A percentile compares a stretch with the other conserved stretches of the same genome.
Evolutionary conservation across 2,329 filamentous ascomycete genomes (phyloP).

Genomic region (Tolypocladium sp.): DNA sequence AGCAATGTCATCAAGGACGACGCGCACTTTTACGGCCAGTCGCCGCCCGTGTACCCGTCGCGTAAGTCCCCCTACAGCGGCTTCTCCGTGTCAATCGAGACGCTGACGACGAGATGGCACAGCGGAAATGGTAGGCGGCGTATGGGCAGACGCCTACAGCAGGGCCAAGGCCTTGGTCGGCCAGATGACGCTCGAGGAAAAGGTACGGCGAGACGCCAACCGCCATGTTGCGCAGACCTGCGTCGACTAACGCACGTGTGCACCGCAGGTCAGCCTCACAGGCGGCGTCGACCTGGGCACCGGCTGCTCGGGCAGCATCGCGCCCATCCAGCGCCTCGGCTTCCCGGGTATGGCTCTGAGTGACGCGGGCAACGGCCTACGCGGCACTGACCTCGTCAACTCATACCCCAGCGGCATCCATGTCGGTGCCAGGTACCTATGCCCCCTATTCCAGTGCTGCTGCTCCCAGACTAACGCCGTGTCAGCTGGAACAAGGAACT

Average conservation of each 20-base stretch:
- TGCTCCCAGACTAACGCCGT: not conserved
- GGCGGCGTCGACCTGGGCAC: slow-evolving; percentile 53
- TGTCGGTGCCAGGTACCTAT: slow-evolving; percentile 25
- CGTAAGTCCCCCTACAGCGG: slow-evolving; percentile 25
- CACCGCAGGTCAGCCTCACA: slow-evolving; percentile 56
- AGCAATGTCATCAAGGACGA: slow-evolving; percentile 26
- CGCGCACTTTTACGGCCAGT: slow-evolving; percentile 38
- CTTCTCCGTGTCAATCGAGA: not conserved
- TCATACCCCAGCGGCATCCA: slow-evolving; percentile 31
- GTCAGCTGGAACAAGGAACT: slow-evolving; percentile 61
- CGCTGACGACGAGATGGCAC: not conserved
- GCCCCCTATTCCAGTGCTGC: not conserved
- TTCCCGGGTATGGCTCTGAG: slow-evolving; percentile 36
- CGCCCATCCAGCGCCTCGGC: slow-evolving; percentile 23
- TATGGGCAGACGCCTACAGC: slow-evolving; percentile 58
- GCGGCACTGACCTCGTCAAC: slow-evolving; percentile 31
- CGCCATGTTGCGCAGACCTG: not conserved
- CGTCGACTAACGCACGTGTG: not conserved
- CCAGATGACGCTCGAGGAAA: slow-evolving; percentile 67
- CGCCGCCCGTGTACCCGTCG: slow-evolving; percentile 40
- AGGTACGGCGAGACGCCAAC: slow-evolving; percentile 29
- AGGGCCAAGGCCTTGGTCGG: slow-evolving; percentile 62
- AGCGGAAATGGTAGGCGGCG: slow-evolving; percentile 46
- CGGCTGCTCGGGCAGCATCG: slow-evolving; percentile 37
- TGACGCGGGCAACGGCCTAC: slow-evolving; percentile 35